Base-by-base conservation (phyloP, 2,329 filamentous ascomycete species). In the Calonectria naviculata region DNA sequence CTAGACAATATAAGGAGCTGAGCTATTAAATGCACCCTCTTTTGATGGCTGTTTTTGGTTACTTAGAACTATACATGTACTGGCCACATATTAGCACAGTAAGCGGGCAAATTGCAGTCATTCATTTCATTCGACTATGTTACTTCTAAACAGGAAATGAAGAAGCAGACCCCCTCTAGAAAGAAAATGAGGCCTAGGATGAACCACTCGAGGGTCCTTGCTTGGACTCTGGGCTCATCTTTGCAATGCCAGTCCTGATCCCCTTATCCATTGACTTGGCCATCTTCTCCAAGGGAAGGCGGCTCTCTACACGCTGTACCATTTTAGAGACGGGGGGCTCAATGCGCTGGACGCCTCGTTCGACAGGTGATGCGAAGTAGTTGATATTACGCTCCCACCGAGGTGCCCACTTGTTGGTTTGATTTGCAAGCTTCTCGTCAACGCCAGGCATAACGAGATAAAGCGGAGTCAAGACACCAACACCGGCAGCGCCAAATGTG, bases 371-470 rank as follows among this genome's bases (percentile, higher is more conserved):
- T 10, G 83, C 81, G 79, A 90, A 87, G 83, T 87, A 88, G 73
- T 82, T 86, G 78, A 90, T 86, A 81, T 89, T 90, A 65, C 85
- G 84, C 81, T 91, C 89, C 89, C 89, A 91, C 67, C 88, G 86
- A 21, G 89, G 88, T 5, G 89, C 89, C 89, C 89, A 91, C 76
- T 87, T 86, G 70, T 84, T 83, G 4, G 89, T 91, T 80, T 90
- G 88, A 28, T 82, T 81, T 65, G 87, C 85, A 41, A 91, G 79
- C 49, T 85, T 85, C 79, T 90, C 87, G 74, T 89, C 86, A 70
- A 88, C 87, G 41, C 88, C 88, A 29, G 89, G 89, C 68, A 89
- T 84, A 77, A 90, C 84, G 76, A 90, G 84, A 83, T 89, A 90
- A 76, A 91, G 85, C 31, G 89, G 89, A 1, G 88, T 86, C 67